phyloP scores from a whole-genome alignment of 2,329 filamentous ascomycete genomes.

The Scedosporium boydii region DNA sequence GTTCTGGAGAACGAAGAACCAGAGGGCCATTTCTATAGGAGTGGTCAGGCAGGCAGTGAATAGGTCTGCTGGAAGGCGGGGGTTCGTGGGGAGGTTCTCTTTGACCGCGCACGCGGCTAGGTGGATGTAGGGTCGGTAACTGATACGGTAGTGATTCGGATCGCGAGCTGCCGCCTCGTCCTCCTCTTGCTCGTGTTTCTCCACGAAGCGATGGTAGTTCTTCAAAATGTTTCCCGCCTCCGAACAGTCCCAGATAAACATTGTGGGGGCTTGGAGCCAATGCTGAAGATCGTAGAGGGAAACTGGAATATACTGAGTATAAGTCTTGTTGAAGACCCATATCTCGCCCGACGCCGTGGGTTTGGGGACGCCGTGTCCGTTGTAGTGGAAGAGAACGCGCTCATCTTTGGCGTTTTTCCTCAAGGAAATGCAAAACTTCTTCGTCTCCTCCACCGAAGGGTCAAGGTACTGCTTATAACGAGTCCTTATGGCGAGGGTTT shows the following conservation, averaged over 20 bases:
- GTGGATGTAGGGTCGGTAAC: slow-evolving; percentile 65
- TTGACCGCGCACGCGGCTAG: slow-evolving; percentile 83
- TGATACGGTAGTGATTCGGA: slow-evolving; percentile 73
- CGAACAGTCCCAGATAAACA: slow-evolving; percentile 97
- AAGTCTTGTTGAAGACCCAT: slow-evolving; percentile 99
- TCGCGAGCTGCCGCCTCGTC: slow-evolving; percentile 66
- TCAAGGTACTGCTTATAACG: slow-evolving; percentile 96
- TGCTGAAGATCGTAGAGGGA: slow-evolving; percentile 90
- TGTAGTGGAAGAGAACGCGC: slow-evolving; percentile 95
- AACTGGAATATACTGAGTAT: slow-evolving; percentile 96
- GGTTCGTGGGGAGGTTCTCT: slow-evolving; percentile 91
- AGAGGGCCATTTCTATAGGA: slow-evolving; percentile 92
- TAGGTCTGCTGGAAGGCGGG: slow-evolving; percentile 82
- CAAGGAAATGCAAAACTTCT: slow-evolving; percentile 87
- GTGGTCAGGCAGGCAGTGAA: slow-evolving; percentile 96
- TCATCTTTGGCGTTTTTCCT: slow-evolving; percentile 92
- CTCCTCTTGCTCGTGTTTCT: slow-evolving; percentile 90
- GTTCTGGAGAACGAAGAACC: slow-evolving; percentile 94
- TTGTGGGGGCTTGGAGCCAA: slow-evolving; percentile 89
- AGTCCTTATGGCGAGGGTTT: slow-evolving; percentile 89
- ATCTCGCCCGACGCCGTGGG: slow-evolving; percentile 94
- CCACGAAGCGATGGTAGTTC: slow-evolving; percentile 89
- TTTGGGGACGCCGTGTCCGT: slow-evolving; percentile 93
- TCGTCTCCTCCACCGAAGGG: slow-evolving; percentile 92
- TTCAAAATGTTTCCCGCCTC: slow-evolving; percentile 91